phyloP scores from a whole-genome alignment of 2,329 filamentous ascomycete genomes.

The Colletotrichum sp. region DNA sequence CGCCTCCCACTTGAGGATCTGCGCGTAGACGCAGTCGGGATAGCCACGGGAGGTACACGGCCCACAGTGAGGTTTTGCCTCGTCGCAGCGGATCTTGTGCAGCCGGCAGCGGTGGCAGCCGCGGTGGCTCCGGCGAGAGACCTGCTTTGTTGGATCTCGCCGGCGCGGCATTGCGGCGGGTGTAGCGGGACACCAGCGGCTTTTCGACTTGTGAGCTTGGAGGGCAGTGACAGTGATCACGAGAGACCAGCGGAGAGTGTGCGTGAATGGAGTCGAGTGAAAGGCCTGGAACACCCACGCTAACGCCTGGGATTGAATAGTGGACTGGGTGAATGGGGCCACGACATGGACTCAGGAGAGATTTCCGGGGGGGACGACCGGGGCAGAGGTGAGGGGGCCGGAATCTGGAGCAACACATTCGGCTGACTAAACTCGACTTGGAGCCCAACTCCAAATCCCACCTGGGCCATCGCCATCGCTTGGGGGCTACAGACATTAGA shows the following conservation, averaged over 20 bases:
- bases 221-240: neutral
- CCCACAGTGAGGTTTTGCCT: constrained; percentile 25
- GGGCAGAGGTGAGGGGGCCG: neutral
- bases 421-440: constrained; percentile 7
- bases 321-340: neutral
- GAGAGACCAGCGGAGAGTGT: neutral
- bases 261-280: neutral
- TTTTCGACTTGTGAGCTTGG: neutral
- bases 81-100: constrained; percentile 28
- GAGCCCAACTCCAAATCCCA: neutral
- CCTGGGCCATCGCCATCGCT: neutral
- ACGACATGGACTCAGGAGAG: neutral
- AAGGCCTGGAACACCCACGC: neutral
- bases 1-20: constrained; percentile 31
- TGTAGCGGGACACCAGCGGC: neutral
- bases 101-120: constrained; percentile 27
- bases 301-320: neutral
- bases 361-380: neutral
- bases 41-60: constrained; percentile 24
- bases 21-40: constrained; percentile 20
- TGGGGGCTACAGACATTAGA: neutral
- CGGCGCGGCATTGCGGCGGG: constrained; percentile 4
- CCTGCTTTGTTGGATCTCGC: constrained; percentile 14
- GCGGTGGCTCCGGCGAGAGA: constrained; percentile 24
- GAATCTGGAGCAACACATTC: neutral